Evolutionary conservation across 164 flowering plant species (phyloP).

Genomic region (Liquidambar formosana): DNA sequence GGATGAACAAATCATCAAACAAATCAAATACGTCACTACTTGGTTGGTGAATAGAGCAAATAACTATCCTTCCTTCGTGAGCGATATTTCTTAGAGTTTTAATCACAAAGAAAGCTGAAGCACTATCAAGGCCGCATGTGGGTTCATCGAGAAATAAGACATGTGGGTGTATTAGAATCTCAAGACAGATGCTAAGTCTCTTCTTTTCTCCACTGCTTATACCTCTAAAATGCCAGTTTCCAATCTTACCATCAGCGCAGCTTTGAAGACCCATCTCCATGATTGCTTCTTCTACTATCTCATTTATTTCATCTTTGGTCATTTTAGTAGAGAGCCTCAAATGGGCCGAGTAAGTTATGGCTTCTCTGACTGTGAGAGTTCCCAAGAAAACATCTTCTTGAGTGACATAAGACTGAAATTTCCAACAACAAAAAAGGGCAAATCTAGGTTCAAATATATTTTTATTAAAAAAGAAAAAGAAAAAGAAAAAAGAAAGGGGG

Average conservation of each 20-base stretch:
- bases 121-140: conserved; percentile 72
- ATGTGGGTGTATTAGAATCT: neutral
- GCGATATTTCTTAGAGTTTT: conserved; percentile 19
- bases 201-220: conserved; percentile 14
- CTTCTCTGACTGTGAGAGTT: conserved; percentile 11
- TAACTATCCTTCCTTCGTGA: conserved; percentile 42
- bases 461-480: no score
- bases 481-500: no score
- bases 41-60: conserved; percentile 78
- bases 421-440: neutral
- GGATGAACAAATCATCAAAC: conserved; percentile 56
- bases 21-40: conserved; percentile 63
- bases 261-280: conserved; percentile 12
- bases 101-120: conserved; percentile 46
- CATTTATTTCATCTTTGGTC: conserved; percentile 6
- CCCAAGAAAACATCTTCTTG: conserved; percentile 7
- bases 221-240: conserved; percentile 10
- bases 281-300: neutral
- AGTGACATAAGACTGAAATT: conserved; percentile 8
- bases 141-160: conserved; percentile 67
- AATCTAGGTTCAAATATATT: no score
- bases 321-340: conserved; percentile 1
- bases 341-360: conserved; percentile 9
- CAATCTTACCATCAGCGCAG: neutral
- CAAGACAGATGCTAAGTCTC: conserved; percentile 9